These are phyloP conservation scores for Rhododendron ovatum DNA, from an alignment of 148 eudicot genomes.

Conservation along the genomic window DNA sequence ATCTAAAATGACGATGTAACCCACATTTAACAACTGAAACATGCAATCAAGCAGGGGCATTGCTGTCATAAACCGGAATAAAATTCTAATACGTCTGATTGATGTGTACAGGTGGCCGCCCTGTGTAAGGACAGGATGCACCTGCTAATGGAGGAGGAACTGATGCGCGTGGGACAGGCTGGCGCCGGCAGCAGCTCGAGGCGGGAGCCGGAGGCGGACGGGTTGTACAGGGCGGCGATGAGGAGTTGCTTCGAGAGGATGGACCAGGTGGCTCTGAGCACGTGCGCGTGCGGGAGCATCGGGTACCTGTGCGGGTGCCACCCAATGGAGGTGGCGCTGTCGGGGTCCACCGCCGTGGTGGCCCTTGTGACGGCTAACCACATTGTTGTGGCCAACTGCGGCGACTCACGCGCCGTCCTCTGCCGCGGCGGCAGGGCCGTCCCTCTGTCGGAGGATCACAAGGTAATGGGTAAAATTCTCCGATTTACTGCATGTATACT, in stretches of 20 bases:
- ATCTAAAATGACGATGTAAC: neutral
- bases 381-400: slow-evolving; percentile 46
- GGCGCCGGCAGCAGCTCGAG: neutral
- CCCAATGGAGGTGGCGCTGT: neutral
- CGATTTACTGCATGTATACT: neutral
- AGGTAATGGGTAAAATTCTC: slow-evolving; percentile 18
- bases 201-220: neutral
- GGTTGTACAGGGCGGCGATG: slow-evolving; percentile 21
- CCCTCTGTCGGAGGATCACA: slow-evolving; percentile 46
- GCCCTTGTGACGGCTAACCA: slow-evolving; percentile 28
- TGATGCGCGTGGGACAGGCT: slow-evolving; percentile 10
- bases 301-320: slow-evolving; percentile 21
- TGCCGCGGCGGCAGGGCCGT: slow-evolving; percentile 24
- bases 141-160: slow-evolving; percentile 28
- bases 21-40: neutral
- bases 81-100: neutral
- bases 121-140: slow-evolving; percentile 40
- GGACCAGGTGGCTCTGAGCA: slow-evolving; percentile 30
- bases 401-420: slow-evolving; percentile 55
- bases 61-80: neutral
- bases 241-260: slow-evolving; percentile 27
- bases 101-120: slow-evolving; percentile 30
- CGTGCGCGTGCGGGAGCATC: slow-evolving; percentile 24
- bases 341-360: slow-evolving; percentile 42
- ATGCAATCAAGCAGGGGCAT: neutral